Evolutionary conservation across 2,329 filamentous ascomycete species (phyloP), one percentile per base, ranked within the genome.

Genomic region (Ophiostoma tasmaniense): DNA sequence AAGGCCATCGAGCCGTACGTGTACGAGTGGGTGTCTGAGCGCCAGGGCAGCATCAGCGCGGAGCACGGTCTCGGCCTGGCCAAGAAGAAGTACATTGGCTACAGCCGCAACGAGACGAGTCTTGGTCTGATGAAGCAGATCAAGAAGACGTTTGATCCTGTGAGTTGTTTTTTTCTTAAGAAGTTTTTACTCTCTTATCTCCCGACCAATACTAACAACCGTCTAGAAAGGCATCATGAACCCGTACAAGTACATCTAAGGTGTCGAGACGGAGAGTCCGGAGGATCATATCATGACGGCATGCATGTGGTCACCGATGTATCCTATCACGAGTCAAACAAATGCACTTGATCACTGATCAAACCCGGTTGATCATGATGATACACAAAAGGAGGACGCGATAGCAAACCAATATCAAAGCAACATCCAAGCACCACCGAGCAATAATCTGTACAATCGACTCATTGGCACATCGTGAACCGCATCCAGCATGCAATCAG

Each of bases 221-320:
- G 72, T 67, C 64, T 67, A 96, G 92, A 97, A 97, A 74, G 93
- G 93, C 65, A 98, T 98, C 79, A 96, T 98, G 92, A 98, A 97
- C 80, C 94, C 94, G 0, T 98, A 98, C 83, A 98, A 98, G 81
- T 98, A 97, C 78, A 90, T 98, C 73, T 89, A 80, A 13, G 22
- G 52, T n/a, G 22, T 10, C 25, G 28, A 28, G 14, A 33, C n/a
- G 50, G 50, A 6, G 28, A 25, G 11, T 13, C 28, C 3, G 28
- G 17, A 59, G 17, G 14, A 61, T 33, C 33, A 5, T 33, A 8
- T 6, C 25, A 33, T 61, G 55, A 30, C 13, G 25, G 55, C 25
- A 20, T 61, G 55, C 13, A 33, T 33, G 25, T 33, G 4, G 55
- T 61, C 55, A 25, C 50, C 8, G 50, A 55, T 55, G 50, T 22